Base-by-base conservation (phyloP, 768 basidiomycete species). In the Suillus plorans region DNA sequence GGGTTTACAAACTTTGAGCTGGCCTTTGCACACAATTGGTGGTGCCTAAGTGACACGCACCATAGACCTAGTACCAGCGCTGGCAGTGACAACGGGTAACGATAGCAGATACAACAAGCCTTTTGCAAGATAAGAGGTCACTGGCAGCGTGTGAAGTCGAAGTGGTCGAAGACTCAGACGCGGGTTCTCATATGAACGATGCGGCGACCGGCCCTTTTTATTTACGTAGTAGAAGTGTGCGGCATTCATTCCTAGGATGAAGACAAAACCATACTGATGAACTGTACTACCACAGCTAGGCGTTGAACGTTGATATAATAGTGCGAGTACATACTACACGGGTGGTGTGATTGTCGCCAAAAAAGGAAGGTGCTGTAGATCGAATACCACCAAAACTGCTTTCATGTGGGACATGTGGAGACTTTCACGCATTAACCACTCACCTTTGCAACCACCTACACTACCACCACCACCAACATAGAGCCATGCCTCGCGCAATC, bases 401-500 rank as follows among this genome's bases (percentile, higher is more conserved):
- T 37, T 63, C 57, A 37, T 62, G 61, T 44, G 13, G 56, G 64
- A 62, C 64, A 55, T 69, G 12, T 61, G 47, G 60, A n/a, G 25
- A 59, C 60, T 41, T 55, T 50, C 58, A 41, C 52, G 25, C 58
- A 28, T 52, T 58, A 16, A 39, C 9, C 36, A 12, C 60, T 55
- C n/a, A 36, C 45, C 50, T 37, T 20, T 22, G 16, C 34, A 39
- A 52, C 58, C 63, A 61, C 61, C 52, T 61, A 62, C 14, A 45
- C 65, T 65, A 62, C 57, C 62, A 31, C 58, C 63, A 34, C 37
- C 25, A 61, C 28, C 16, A 18, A 57, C 42, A 47, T 34, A 39
- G 61, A 57, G 53, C 63, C 62, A 96, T 96, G 94, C 91, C 89
- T 69, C 87, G 85, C 69, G 88, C 94, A 16, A 98, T 99, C 80